Base-by-base conservation (phyloP, 1,284 basidiomycete genomes). In the Fomitopsis betulina region DNA sequence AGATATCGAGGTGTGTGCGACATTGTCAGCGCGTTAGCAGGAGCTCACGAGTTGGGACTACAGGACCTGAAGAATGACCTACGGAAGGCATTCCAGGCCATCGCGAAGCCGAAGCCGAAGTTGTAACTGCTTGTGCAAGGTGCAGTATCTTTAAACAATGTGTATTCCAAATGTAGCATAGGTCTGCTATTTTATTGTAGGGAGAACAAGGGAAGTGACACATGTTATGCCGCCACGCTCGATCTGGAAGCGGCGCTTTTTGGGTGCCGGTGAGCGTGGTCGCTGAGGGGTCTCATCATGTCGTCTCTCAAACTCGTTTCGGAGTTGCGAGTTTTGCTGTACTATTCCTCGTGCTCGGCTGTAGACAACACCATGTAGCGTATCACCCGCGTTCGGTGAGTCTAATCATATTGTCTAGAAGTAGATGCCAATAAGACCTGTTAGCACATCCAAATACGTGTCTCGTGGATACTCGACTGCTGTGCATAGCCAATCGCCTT, bases 11-110 rank as follows among this genome's bases (percentile, higher is more conserved):
- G 88, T 84, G 68, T 58, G 79, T 59, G 5, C 15, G 6, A 12
- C 13, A 3, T 42, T 15, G 10, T 35, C 9, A n/a, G n/a, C 6
- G 19, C 25, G 5, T 7, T 43, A 25, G 10, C 42, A 15, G 15
- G 19, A 21, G 35, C 30, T 12, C 23, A 23, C 30, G 27, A 13
- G 15, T 5, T 2, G 9, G n/a, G 37, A 7, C 33, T 9, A 39
- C 56, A 88, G 85, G 86, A 89, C 67, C 67, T 89, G 62, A 86
- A 86, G 68, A 76, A 74, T 43, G 87, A 89, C 67, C 63, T 89
- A 45, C 76, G 82, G 19, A 76, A 72, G 60, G 86, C 78, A 30
- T 74, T 87, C 55, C 70, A 77, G 57, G 70, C 73, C 45, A 60
- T 85, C 15, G 65, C 64, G 19, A 68, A 72, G 60, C 76, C 68